Conservation (phyloP, 1,139 yeast species). For the Scheffersomyces cryptocercus region DNA sequence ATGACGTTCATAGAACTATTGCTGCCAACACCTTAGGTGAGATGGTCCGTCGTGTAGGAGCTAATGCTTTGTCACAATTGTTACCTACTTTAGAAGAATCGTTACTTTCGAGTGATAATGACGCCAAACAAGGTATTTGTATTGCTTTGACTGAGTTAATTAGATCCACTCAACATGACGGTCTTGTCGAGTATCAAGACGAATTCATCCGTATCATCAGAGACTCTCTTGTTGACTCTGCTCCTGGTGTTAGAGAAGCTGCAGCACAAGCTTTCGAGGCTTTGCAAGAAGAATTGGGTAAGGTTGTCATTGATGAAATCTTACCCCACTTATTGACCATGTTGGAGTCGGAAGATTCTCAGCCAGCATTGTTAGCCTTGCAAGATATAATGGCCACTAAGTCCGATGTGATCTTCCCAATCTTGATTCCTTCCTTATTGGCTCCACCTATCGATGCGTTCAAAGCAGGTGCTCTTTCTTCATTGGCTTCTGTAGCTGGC, state of each 20-base stretch:
- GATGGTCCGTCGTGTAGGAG: conserved; percentile 91
- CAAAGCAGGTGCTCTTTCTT: conserved; percentile 85
- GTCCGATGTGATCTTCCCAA: conserved; percentile 91
- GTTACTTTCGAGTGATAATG: conserved; percentile 62
- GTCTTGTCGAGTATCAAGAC: conserved; percentile 64
- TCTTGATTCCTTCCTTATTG: conserved; percentile 81
- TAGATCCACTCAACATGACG: conserved; percentile 67
- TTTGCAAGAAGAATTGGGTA: conserved; percentile 80
- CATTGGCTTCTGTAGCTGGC: conserved; percentile 91
- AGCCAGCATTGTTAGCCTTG: conserved; percentile 81
- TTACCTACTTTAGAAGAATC: conserved; percentile 82
- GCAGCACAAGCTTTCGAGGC: conserved; percentile 92
- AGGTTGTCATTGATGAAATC: conserved; percentile 82
- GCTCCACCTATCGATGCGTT: conserved; percentile 79
- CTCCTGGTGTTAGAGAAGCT: conserved; percentile 77
- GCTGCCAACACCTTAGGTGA: conserved; percentile 97
- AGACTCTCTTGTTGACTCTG: conserved; percentile 74
- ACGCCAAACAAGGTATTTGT: conserved; percentile 94
- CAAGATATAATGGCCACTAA: conserved; percentile 91
- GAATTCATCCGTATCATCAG: conserved; percentile 75
- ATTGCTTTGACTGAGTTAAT: conserved; percentile 87
- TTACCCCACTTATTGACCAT: conserved; percentile 78
- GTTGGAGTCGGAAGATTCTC: conserved; percentile 69
- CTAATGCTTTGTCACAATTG: conserved; percentile 79
- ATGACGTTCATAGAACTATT: conserved; percentile 76